Percentiles rank a stretch among this genome's conserved stretches.
These are phyloP conservation scores for Aspergillus sp. DNA, from an alignment of 2,329 filamentous ascomycete species.

Conservation along the genomic window DNA sequence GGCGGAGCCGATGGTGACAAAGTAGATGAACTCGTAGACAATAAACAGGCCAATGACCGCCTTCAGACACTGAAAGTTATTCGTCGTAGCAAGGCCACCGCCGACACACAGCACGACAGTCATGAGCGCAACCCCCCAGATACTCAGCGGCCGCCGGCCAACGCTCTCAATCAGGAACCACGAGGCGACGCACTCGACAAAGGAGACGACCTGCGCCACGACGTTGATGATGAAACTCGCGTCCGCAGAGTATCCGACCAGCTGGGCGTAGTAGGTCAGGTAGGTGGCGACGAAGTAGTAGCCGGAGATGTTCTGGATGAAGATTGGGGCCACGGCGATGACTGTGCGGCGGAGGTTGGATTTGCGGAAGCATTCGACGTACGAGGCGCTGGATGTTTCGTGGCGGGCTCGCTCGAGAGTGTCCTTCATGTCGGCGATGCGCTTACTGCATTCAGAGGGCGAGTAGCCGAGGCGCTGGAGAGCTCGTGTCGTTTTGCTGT, in stretches of 20 bases:
- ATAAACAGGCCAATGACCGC: not conserved
- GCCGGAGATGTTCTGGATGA: not conserved
- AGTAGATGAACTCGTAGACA: slow-evolving; percentile 9
- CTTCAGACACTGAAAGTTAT: no score
- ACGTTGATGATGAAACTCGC: not conserved
- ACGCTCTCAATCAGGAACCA: not conserved
- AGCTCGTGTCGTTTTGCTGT: not conserved
- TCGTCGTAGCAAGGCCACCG: no score
- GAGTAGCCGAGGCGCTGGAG: slow-evolving; percentile 1
- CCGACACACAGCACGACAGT: no score
- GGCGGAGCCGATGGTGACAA: not conserved
- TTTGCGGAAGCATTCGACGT: not conserved
- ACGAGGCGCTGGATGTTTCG: not conserved
- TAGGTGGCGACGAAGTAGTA: not conserved
- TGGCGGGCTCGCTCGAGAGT: slow-evolving; percentile 1
- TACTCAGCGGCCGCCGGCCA: no score
- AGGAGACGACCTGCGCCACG: not conserved
- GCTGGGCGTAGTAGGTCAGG: not conserved
- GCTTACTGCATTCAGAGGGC: not conserved
- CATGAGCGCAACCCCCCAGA: no score
- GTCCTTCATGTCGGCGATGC: not conserved
- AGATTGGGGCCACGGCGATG: not conserved
- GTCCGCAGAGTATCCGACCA: not conserved
- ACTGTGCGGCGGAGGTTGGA: not conserved
- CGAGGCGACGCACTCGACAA: not conserved